phyloP scores from a whole-genome alignment of 257 asterid genomes.

The Verbena officinalis region DNA sequence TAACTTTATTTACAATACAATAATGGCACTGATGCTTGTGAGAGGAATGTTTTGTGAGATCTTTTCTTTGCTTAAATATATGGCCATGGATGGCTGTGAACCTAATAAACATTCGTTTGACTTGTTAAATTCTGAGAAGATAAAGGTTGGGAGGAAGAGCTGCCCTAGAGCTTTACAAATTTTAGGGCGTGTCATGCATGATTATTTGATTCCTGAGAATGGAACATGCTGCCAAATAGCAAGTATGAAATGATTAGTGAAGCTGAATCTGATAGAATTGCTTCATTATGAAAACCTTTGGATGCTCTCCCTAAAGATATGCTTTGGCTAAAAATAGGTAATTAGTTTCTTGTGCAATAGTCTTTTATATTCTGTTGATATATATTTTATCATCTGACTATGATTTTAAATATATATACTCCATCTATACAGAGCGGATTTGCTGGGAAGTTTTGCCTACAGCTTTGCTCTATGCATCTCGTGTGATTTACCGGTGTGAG shows the following conservation, averaged over 20 bases:
- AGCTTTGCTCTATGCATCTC: neutral
- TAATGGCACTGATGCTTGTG: constrained; percentile 50
- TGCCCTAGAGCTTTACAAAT: constrained; percentile 39
- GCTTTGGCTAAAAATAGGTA: constrained; percentile 26
- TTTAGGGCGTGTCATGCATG: constrained; percentile 35
- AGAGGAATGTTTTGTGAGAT: constrained; percentile 42
- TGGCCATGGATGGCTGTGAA: constrained; percentile 54
- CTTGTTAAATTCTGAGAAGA: constrained; percentile 38
- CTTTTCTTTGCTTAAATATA: constrained; percentile 43
- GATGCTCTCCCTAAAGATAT: constrained; percentile 10
- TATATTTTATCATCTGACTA: neutral
- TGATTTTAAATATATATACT: no score
- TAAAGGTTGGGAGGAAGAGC: constrained; percentile 42
- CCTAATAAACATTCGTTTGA: constrained; percentile 43
- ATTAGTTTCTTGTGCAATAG: neutral
- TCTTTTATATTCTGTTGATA: neutral
- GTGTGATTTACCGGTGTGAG: neutral
- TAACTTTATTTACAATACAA: constrained; percentile 44
- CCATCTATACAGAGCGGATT: neutral
- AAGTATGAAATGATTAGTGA: constrained; percentile 21
- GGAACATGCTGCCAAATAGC: constrained; percentile 15
- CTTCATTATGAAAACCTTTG: constrained; percentile 9
- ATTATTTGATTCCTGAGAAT: constrained; percentile 19
- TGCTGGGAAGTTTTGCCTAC: neutral
- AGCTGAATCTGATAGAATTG: constrained; percentile 8